Base-by-base conservation (phyloP, 345 rosid genomes). In the Angophora floribunda region DNA sequence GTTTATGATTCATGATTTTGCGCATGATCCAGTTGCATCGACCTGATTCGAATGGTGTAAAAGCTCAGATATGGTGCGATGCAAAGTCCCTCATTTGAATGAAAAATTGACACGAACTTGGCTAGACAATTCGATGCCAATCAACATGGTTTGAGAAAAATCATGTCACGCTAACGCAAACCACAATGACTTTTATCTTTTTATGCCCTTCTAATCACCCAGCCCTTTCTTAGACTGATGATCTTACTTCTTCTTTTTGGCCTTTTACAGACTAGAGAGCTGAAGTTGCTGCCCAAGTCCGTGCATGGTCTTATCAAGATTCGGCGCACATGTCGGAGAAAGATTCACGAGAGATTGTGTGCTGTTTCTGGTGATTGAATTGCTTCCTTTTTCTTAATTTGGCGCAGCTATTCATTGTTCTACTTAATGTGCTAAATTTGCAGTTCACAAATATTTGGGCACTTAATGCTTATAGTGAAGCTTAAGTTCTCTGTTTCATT, bases 311-410 rank as follows among this genome's bases (percentile, higher is more conserved):
- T 90, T 44, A 45, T 97, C n/a, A 96, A 94, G 93, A 88, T 93
- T 86, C 93, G 99, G 3, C 95, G 99, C 41, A 90, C 89, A 4
- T 97, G 96, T 91, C 90, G 99, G 52, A 94, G 91, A 92, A 97
- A 94, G 97, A 98, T 98, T 47, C 94, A 90, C 26, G 99, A 98
- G 89, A 94, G 99, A 92, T 94, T 97, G 80, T 87, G 92, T 53
- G 98, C 97, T 70, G 90, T 96, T 88, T 95, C 95, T 80, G 96
- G 99, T 97, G 86, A 87, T 87, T 55, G 87, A 55, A 50, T 59
- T 14, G 24, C 52, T 32, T 14, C 70, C 49, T 75, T 75, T 75
- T 75, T 75, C 49, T 75, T 75, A 41, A 41, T 75, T 19, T 75
- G 84, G 49, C 49, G 3, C 84, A 41, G 49, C 84, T 75, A 9